These are phyloP conservation scores for Neurospora sp. DNA, from an alignment of 495 filamentous ascomycete genomes.

Conservation along the genomic window DNA sequence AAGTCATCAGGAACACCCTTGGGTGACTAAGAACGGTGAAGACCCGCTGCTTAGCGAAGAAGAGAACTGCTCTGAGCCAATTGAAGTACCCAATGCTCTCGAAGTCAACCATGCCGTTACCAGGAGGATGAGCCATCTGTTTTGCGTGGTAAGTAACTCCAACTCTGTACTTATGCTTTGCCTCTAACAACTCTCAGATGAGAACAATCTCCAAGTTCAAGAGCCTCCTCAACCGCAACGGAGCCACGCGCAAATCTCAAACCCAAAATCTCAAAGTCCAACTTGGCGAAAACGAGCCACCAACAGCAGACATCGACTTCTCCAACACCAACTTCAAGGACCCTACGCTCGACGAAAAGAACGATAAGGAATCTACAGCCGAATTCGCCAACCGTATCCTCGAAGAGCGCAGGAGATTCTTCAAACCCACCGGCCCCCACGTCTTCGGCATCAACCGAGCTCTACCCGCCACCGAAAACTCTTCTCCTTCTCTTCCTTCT, in stretches of 20 bases:
- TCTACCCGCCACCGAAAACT: conserved; percentile 55
- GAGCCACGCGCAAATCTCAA: conserved; percentile 15
- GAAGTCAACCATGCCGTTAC: conserved; percentile 91
- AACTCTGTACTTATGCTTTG: background rate
- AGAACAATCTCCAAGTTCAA: conserved; percentile 90
- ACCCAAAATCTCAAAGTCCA: conserved; percentile 5
- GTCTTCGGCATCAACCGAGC: conserved; percentile 6
- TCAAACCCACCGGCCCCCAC: conserved; percentile 13
- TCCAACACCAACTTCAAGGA: background rate
- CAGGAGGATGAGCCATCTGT: conserved; percentile 66
- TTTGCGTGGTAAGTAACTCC: conserved; percentile 61
- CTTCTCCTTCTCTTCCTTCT: background rate
- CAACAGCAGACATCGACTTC: conserved; percentile 36
- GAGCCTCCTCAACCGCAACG: conserved; percentile 21
- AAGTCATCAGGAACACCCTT: conserved; percentile 65
- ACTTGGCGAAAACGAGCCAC: background rate
- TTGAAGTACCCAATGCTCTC: conserved; percentile 74
- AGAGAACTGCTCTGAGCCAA: conserved; percentile 75
- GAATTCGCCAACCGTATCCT: conserved; percentile 31
- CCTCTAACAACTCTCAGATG: conserved; percentile 46
- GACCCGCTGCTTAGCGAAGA: conserved; percentile 73
- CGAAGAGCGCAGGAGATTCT: conserved; percentile 25
- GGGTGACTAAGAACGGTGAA: conserved; percentile 76
- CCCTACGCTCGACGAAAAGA: background rate
- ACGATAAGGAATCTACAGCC: conserved; percentile 21